Evolutionary conservation across 179 eudicot genomes (phyloP).

Genomic region (Silene coronaria): DNA sequence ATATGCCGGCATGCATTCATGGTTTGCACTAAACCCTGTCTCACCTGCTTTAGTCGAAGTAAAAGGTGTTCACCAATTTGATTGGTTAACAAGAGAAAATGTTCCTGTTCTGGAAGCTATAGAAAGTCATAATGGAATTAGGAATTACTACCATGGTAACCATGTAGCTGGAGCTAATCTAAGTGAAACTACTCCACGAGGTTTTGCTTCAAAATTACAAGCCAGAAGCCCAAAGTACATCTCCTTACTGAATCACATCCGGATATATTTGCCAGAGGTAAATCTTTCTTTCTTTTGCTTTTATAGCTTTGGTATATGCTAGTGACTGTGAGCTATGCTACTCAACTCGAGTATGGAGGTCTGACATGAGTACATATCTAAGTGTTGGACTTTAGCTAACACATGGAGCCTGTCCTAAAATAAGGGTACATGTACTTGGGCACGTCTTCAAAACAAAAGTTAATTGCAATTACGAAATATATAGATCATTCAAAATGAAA

Average conservation of each 20-base stretch:
- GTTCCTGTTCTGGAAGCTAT: slow-evolving; percentile 98
- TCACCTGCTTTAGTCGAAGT: slow-evolving; percentile 90
- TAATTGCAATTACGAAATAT: background rate
- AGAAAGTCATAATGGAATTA: slow-evolving; percentile 70
- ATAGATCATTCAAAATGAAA: background rate
- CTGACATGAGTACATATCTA: background rate
- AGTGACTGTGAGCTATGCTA: background rate
- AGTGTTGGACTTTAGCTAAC: background rate
- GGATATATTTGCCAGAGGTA: slow-evolving; percentile 98
- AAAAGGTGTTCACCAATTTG: slow-evolving; percentile 95
- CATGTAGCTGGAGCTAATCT: slow-evolving; percentile 87
- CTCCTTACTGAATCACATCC: slow-evolving; percentile 93
- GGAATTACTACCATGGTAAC: slow-evolving; percentile 91
- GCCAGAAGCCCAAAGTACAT: slow-evolving; percentile 98
- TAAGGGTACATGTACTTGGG: background rate
- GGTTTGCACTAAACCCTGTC: slow-evolving; percentile 85
- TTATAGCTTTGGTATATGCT: background rate
- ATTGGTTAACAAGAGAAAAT: slow-evolving; percentile 95
- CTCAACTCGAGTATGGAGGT: background rate
- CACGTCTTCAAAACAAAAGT: background rate
- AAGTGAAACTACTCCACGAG: slow-evolving; percentile 74
- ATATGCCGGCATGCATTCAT: slow-evolving; percentile 97
- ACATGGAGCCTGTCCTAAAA: background rate
- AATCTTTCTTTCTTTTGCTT: background rate
- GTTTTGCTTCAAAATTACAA: slow-evolving; percentile 83